Evolutionary conservation across 345 rosid genomes (phyloP), one percentile per base, ranked within the genome.

Genomic region (Viola odorata): DNA sequence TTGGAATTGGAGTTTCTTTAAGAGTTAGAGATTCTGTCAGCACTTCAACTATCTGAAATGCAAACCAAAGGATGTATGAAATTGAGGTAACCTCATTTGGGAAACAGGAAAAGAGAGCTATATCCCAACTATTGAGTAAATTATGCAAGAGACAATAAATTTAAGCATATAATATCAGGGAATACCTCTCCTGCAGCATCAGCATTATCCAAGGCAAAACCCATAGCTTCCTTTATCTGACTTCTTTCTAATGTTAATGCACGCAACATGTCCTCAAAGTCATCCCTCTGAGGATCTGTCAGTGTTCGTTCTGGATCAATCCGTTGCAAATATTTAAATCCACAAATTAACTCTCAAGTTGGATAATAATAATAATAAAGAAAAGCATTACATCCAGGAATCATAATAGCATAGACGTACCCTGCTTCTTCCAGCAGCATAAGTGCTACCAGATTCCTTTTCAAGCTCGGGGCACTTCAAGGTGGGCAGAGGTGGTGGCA

Each of bases 161-260:
- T 7, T 32, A 68, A 61, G 40, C 44, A 42, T 14, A 47, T 16
- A 7, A 38, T 60, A 57, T 45, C 6, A 38, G 15, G 45, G 36
- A 58, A 36, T 74, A 95, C 99, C 91, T 95, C 99, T 75, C 99
- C 98, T 6, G 99, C 99, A 62, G 99, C 99, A 78, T 95, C 99
- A 71, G 96, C 96, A 78, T 95, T 91, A 76, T 95, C 96, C 77
- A 95, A 66, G 52, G 98, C 76, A 59, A 95, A 95, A 54, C 98
- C 98, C 98, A 95, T 95, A 52, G 98, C 96, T 62, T 87, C 91
- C 78, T 87, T 95, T 75, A 95, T 88, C 78, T 77, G 95, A 75
- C 79, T 91, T 81, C 98, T 91, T 73, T 95, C 99, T 71, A 95
- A 72, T 8, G 96, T 95, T 73, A 95, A 82, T 1, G 91, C 86